Evolutionary conservation across 2,329 filamentous ascomycete genomes (phyloP).

Genomic region (Colletotrichum orchidophilum): DNA sequence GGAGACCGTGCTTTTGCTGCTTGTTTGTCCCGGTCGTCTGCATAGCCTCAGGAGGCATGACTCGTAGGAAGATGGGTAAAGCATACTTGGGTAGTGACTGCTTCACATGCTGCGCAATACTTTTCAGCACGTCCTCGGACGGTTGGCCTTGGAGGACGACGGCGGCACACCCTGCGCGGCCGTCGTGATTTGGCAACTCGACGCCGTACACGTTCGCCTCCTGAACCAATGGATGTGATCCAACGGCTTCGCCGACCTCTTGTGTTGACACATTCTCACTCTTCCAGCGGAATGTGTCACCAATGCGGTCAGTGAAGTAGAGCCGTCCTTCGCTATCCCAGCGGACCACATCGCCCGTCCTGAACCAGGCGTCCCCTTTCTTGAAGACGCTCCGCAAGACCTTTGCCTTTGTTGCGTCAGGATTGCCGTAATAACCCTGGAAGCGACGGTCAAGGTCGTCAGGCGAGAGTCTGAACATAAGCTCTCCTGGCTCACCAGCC

Average conservation of each 20-base stretch:
- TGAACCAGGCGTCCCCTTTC: constrained; percentile 84
- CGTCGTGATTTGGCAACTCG: constrained; percentile 80
- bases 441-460: constrained; percentile 71
- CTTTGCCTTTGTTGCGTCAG: constrained; percentile 76
- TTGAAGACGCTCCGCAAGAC: constrained; percentile 77
- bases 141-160: constrained; percentile 64
- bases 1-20: constrained; percentile 81
- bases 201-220: constrained; percentile 93
- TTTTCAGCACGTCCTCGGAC: constrained; percentile 58
- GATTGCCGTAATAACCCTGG: constrained; percentile 84
- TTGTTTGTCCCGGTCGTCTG: constrained; percentile 87
- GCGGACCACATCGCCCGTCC: constrained; percentile 84
- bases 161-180: constrained; percentile 83
- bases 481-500: constrained; percentile 75
- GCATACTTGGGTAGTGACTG: constrained; percentile 76
- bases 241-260: constrained; percentile 82
- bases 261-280: constrained; percentile 84
- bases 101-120: constrained; percentile 68
- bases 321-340: constrained; percentile 75
- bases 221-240: constrained; percentile 70
- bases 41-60: constrained; percentile 65
- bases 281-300: constrained; percentile 84
- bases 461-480: constrained; percentile 76
- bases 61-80: constrained; percentile 78
- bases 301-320: constrained; percentile 84